Evolutionary conservation across 192 early-diverging fungal species (phyloP).

Genomic region (Rhizophagus sp.): DNA sequence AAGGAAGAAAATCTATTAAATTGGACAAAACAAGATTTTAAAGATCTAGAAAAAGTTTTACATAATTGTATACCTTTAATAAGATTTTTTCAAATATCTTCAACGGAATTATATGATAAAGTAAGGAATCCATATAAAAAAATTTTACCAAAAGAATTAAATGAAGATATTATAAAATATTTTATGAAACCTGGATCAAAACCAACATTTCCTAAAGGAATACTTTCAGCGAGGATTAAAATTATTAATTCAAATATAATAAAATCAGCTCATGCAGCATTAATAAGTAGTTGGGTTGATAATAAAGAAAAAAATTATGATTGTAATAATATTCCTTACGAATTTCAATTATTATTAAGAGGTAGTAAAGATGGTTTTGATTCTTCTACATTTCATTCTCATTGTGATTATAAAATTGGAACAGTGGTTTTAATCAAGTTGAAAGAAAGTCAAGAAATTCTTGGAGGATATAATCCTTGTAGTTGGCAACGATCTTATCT

Average conservation of each 20-base stretch:
- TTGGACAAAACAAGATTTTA: constrained; percentile 3
- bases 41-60: neutral
- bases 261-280: constrained; percentile 12
- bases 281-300: neutral
- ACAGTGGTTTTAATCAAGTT: neutral
- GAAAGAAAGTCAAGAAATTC: neutral
- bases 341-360: constrained; percentile 3
- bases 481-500: constrained; percentile 7
- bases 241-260: constrained; percentile 12
- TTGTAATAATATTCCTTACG: neutral
- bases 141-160: neutral
- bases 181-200: constrained; percentile 5
- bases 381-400: neutral
- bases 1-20: neutral
- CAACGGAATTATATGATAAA: neutral
- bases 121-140: neutral
- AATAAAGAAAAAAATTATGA: neutral
- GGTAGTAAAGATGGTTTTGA: neutral
- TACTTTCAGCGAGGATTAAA: neutral
- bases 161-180: constrained; percentile 5
- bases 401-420: neutral
- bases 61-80: neutral
- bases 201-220: neutral
- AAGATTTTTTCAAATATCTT: neutral
- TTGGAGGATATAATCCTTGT: constrained; percentile 30